Percentiles rank a stretch among this genome's conserved stretches.
phyloP scores from a whole-genome alignment of 148 eudicot genomes.

The Chenopodium quinoa region DNA sequence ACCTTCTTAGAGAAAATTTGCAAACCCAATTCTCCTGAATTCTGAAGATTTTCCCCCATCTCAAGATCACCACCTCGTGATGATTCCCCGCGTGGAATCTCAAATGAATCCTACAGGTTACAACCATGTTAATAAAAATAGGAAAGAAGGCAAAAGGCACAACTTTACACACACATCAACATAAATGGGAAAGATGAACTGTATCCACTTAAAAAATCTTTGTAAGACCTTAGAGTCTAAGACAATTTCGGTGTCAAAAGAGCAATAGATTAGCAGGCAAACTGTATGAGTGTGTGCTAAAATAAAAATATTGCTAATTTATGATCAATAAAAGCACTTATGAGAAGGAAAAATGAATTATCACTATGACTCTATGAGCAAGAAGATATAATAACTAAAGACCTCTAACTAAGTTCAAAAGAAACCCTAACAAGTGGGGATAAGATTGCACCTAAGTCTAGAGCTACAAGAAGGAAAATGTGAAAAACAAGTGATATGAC shows the following conservation, averaged over 20 bases:
- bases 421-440: not conserved
- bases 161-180: not conserved
- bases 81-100: slow-evolving; percentile 51
- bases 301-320: not conserved
- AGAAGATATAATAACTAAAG: not conserved
- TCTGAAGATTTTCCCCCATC: slow-evolving; percentile 49
- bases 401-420: not conserved
- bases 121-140: slow-evolving; percentile 1
- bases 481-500: not conserved
- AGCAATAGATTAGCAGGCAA: not conserved
- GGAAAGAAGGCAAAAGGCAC: not conserved
- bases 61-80: slow-evolving; percentile 61
- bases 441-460: not conserved
- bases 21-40: slow-evolving; percentile 80
- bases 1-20: slow-evolving; percentile 74
- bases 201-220: not conserved
- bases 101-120: slow-evolving; percentile 63
- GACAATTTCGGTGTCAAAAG: not conserved
- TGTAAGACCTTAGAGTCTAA: not conserved
- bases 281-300: not conserved
- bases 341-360: not conserved
- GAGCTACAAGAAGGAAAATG: not conserved
- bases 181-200: not conserved
- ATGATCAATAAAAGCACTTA: not conserved
- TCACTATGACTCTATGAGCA: not conserved